phyloP scores from a whole-genome alignment of 352 stramenopile genomes.

The Globisporangium megalacanthum region DNA sequence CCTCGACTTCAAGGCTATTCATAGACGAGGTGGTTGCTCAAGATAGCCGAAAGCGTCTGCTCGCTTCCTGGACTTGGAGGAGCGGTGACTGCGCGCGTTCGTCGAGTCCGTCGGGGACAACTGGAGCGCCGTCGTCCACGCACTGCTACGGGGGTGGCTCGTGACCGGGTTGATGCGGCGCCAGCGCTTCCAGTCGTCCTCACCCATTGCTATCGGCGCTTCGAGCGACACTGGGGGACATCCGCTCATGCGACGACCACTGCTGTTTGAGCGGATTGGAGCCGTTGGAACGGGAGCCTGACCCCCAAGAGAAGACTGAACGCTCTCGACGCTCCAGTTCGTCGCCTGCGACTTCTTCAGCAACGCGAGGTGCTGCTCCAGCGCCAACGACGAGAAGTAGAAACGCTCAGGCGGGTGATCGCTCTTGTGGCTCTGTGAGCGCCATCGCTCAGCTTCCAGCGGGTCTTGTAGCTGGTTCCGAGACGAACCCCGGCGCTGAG shows the following conservation, averaged over 20 bases:
- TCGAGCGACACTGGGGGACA: not conserved
- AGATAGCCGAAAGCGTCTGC: not conserved
- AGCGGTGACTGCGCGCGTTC: not conserved
- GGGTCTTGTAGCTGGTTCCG: not conserved
- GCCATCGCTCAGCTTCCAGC: not conserved
- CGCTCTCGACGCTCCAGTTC: not conserved
- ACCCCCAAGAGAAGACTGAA: not conserved
- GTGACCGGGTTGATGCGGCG: conserved; percentile 15
- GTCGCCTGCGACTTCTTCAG: not conserved
- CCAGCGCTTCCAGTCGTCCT: conserved; percentile 29
- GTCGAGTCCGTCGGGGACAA: not conserved
- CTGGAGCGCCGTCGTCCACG: not conserved
- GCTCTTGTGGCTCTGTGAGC: not conserved
- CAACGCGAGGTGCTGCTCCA: conserved; percentile 2
- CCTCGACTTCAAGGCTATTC: no score
- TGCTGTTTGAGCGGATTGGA: not conserved
- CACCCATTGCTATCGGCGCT: not conserved
- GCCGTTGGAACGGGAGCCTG: not conserved
- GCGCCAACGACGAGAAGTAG: conserved; percentile 11
- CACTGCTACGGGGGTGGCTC: conserved; percentile 2
- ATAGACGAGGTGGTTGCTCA: not conserved
- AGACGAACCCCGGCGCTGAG: not conserved
- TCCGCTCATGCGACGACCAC: not conserved
- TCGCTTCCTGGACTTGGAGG: not conserved
- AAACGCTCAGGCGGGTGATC: not conserved